Evolutionary conservation across 2,329 filamentous ascomycete species (phyloP).

Genomic region (Calonectria crousiana): DNA sequence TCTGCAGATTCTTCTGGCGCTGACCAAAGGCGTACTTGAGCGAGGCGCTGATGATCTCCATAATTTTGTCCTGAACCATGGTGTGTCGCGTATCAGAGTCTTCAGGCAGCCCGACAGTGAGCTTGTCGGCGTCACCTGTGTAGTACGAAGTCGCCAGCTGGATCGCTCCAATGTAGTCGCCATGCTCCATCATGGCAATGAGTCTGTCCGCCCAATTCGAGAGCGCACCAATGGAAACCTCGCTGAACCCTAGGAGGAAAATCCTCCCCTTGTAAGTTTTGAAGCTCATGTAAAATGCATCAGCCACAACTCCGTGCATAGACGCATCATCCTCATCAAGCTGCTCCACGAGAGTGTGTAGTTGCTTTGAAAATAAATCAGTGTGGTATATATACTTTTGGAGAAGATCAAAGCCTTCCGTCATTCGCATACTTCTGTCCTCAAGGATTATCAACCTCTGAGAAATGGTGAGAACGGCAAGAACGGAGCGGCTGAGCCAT

Average conservation of each 20-base stretch:
- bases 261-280: slow-evolving; percentile 93
- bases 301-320: slow-evolving; percentile 95
- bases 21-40: slow-evolving; percentile 88
- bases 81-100: slow-evolving; percentile 80
- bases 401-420: slow-evolving; percentile 92
- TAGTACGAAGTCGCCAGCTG: slow-evolving; percentile 93
- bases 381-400: slow-evolving; percentile 93
- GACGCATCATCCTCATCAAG: slow-evolving; percentile 87
- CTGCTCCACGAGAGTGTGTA: slow-evolving; percentile 87
- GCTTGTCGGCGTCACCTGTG: slow-evolving; percentile 88
- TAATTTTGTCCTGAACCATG: slow-evolving; percentile 87
- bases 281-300: slow-evolving; percentile 99
- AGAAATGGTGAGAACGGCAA: slow-evolving; percentile 92
- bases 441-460: slow-evolving; percentile 94
- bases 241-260: slow-evolving; percentile 94
- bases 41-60: slow-evolving; percentile 94
- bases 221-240: slow-evolving; percentile 88
- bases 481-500: slow-evolving; percentile 93
- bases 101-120: slow-evolving; percentile 93
- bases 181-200: slow-evolving; percentile 93
- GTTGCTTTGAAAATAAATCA: slow-evolving; percentile 89
- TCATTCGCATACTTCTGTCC: slow-evolving; percentile 88
- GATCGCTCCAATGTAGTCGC: slow-evolving; percentile 95
- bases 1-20: slow-evolving; percentile 62
- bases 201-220: slow-evolving; percentile 98